Base-by-base conservation (phyloP, 1,139 yeast species). In the Ogataea hybrid region DNA sequence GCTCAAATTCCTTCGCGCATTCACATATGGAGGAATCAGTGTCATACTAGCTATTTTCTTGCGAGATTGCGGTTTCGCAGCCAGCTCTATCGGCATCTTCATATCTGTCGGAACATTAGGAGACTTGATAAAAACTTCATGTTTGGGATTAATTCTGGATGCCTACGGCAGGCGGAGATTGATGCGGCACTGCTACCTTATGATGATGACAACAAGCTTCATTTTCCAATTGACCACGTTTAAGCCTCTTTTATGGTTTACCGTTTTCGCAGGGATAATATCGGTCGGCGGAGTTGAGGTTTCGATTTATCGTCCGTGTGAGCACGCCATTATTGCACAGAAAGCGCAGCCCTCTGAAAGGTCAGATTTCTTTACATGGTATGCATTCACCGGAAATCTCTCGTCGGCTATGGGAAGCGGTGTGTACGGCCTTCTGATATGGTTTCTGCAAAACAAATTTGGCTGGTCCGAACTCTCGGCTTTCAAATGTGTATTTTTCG, bases 231-330 rank as follows among this genome's bases (percentile, higher is more conserved):
- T 55, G 6, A 43, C 58, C 4, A 56, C 57, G 25, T 58, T 59
- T 42, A 59, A 53, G 21, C 45, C 46, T 10, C 20, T 65, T 3
- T 51, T 70, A 34, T 54, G 63, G 17, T 37, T 50, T 0, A 53
- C 59, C 17, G 66, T 69, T 0, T 49, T 64, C 8, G 23, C 66
- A 7, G 75, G 75, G 2, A 63, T 68, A 12, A 54, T 70, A 28
- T 69, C 73, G 1, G 71, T 73, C 4, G 62, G 67, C 22, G 75
- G 75, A 1, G 71, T 69, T 2, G 75, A 70, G 46, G 73, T 69
- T 12, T 73, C 74, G 0, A 69, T 73, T 0, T 70, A 69, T 49
- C 57, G 73, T 41, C 63, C 72, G 3, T 60, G 69, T 17, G 75
- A 70, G 47, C 73, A 69, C 40, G 59, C 70, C 30, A 50, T 69